Evolutionary conservation across 1,139 yeast genomes (phyloP).

Genomic region (Lodderomyces oxycetoniae): DNA sequence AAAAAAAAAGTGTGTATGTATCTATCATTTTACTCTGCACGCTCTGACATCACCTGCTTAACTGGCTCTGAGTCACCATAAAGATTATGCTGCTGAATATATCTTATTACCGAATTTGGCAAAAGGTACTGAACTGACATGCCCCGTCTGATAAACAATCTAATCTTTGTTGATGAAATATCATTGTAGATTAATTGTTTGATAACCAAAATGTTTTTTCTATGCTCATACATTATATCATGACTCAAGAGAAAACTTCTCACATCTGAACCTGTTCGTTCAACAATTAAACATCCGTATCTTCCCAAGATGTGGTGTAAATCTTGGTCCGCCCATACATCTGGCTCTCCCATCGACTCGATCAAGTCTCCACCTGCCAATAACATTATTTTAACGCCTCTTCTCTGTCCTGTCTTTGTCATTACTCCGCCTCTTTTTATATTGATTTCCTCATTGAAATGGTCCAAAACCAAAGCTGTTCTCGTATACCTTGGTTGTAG

Average conservation of each 20-base stretch:
- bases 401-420: slow-evolving; percentile 64
- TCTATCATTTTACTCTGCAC: slow-evolving; percentile 28
- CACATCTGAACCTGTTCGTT: slow-evolving; percentile 94
- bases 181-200: slow-evolving; percentile 95
- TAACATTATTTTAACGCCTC: slow-evolving; percentile 92
- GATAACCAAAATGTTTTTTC: slow-evolving; percentile 88
- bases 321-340: slow-evolving; percentile 97
- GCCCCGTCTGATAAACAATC: slow-evolving; percentile 85
- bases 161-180: slow-evolving; percentile 89
- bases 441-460: slow-evolving; percentile 92
- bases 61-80: slow-evolving; percentile 92
- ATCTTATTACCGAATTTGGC: slow-evolving; percentile 92
- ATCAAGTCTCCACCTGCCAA: slow-evolving; percentile 97
- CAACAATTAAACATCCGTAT: slow-evolving; percentile 94
- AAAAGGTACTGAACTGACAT: slow-evolving; percentile 94
- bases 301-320: slow-evolving; percentile 91
- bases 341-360: slow-evolving; percentile 99
- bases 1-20: not conserved
- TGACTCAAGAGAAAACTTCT: slow-evolving; percentile 85
- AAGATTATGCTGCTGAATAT: slow-evolving; percentile 85
- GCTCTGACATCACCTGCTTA: slow-evolving; percentile 72
- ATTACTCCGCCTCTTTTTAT: slow-evolving; percentile 83
- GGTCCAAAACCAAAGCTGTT: slow-evolving; percentile 93
- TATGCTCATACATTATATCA: slow-evolving; percentile 95
- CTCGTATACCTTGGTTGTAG: slow-evolving; percentile 87